Evolutionary conservation across 148 eudicot species (phyloP).

Genomic region (Pouteria glomerata): DNA sequence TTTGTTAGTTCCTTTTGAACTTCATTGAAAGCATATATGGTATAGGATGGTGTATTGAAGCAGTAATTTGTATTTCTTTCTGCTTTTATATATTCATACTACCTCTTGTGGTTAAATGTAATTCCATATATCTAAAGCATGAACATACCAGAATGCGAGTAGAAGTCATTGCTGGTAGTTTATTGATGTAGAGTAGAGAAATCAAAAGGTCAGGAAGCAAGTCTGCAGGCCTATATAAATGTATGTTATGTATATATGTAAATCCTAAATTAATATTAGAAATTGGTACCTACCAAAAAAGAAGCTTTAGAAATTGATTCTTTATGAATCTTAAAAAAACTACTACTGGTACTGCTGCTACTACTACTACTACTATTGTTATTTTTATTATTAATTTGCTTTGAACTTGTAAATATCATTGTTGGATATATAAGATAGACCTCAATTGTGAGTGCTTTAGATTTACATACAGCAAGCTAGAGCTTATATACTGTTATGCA

Average conservation of each 20-base stretch:
- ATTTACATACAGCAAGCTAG: not conserved
- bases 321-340: not conserved
- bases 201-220: not conserved
- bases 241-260: too few relatives aligned
- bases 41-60: not conserved
- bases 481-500: not conserved
- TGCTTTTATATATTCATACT: too few relatives aligned
- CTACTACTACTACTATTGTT: too few relatives aligned
- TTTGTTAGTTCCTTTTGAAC: slow-evolving; percentile 5
- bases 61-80: slow-evolving; percentile 1
- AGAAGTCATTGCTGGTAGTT: not conserved
- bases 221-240: not conserved
- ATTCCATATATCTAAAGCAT: not conserved
- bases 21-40: not conserved
- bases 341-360: not conserved
- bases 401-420: not conserved
- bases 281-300: too few relatives aligned
- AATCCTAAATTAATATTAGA: too few relatives aligned
- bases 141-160: not conserved
- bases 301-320: not conserved
- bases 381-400: not conserved
- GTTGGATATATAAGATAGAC: not conserved
- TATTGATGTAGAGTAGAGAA: not conserved
- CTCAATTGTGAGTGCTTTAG: not conserved
- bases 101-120: not conserved